Percentiles rank a stretch among this genome's conserved stretches.
Evolutionary conservation across 768 basidiomycete genomes (phyloP).

Genomic region (Chalciporus sphaerocephalus): DNA sequence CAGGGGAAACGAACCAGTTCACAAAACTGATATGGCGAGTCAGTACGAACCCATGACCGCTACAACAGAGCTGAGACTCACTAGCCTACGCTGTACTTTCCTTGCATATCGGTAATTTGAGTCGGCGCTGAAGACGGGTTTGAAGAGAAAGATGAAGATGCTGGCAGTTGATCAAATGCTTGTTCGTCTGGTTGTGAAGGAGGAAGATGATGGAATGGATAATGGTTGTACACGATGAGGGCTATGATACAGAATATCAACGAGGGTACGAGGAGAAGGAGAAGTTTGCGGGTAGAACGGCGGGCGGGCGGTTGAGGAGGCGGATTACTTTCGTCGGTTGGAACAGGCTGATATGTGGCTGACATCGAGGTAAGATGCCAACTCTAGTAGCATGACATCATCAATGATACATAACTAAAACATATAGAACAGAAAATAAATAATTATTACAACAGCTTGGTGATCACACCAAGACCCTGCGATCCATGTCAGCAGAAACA

Average conservation of each 20-base stretch:
- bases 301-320: conserved; percentile 23
- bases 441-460: conserved; percentile 48
- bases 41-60: conserved; percentile 8
- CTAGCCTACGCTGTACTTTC: conserved; percentile 81
- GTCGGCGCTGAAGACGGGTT: conserved; percentile 12
- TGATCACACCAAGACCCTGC: conserved; percentile 76
- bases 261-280: conserved; percentile 34
- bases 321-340: conserved; percentile 14
- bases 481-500: conserved; percentile 8
- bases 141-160: conserved; percentile 4
- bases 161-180: conserved; percentile 12
- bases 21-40: conserved; percentile 50
- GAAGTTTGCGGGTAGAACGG: conserved; percentile 24
- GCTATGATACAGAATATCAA: conserved; percentile 36
- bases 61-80: conserved; percentile 36
- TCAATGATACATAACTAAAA: neutral
- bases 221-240: conserved; percentile 39
- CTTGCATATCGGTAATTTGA: conserved; percentile 37
- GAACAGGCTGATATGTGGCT: conserved; percentile 16
- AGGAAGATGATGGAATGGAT: conserved; percentile 21
- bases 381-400: conserved; percentile 18
- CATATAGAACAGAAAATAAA: neutral
- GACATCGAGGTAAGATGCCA: conserved; percentile 27
- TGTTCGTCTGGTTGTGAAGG: conserved; percentile 11
- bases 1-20: conserved; percentile 53